Conservation (phyloP, 345 rosid species). For the Brassica juncea region DNA sequence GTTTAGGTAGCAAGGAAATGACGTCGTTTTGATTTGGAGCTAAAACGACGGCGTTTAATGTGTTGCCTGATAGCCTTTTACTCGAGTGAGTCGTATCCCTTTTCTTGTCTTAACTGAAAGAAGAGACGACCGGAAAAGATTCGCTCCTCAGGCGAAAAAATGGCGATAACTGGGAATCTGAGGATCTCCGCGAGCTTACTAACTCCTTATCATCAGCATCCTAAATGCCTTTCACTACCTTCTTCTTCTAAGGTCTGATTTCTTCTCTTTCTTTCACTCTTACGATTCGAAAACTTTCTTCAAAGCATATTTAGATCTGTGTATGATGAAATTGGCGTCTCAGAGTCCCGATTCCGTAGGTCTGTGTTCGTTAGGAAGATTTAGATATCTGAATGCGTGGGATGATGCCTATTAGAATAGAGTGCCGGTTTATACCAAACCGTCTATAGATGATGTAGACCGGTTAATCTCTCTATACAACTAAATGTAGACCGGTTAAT, state of each 20-base stretch:
- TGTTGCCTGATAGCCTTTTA: constrained; percentile 4
- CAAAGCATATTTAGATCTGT: constrained; percentile 7
- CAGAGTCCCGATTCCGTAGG: constrained; percentile 7
- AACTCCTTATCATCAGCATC: constrained; percentile 49
- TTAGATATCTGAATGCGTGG: constrained; percentile 11
- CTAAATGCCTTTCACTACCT: constrained; percentile 49
- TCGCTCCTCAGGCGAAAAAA: constrained; percentile 42
- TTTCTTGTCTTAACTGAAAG: constrained; percentile 5
- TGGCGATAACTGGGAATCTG: constrained; percentile 70
- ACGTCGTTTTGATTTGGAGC: not conserved
- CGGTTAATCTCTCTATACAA: not conserved
- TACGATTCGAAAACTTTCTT: not conserved
- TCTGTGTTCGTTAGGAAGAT: constrained; percentile 13
- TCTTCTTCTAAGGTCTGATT: constrained; percentile 56
- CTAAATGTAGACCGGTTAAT: not conserved
- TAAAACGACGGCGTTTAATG: not conserved
- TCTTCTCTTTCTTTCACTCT: not conserved
- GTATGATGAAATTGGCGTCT: not conserved
- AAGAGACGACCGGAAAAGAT: constrained; percentile 14
- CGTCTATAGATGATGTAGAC: not conserved
- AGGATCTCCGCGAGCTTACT: constrained; percentile 66
- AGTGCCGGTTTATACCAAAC: not conserved
- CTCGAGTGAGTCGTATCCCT: not conserved
- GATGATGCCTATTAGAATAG: not conserved
- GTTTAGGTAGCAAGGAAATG: not conserved